phyloP scores from a whole-genome alignment of 495 filamentous ascomycete genomes.

The Aspergillus nidulans region DNA sequence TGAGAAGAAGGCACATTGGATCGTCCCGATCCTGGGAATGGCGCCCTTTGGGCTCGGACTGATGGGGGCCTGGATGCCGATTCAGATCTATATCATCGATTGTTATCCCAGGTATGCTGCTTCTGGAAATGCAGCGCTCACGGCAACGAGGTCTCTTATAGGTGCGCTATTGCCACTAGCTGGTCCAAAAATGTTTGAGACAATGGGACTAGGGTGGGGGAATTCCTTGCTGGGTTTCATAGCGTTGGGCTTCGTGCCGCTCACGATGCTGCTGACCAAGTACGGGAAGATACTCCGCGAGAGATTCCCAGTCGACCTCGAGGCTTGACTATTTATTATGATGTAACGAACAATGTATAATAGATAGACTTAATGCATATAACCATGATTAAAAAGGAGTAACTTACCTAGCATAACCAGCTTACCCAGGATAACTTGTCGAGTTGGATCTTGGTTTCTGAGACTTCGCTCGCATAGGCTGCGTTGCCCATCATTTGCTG shows the following conservation, averaged over 20 bases:
- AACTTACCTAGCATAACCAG: too few relatives aligned
- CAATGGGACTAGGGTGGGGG: slow-evolving; percentile 62
- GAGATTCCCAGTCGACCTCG: slow-evolving; percentile 23
- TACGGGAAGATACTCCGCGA: slow-evolving; percentile 30
- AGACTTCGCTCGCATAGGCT: too few relatives aligned
- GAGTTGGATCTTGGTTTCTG: too few relatives aligned
- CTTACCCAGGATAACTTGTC: too few relatives aligned
- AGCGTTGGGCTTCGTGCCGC: slow-evolving; percentile 46
- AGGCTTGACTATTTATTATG: too few relatives aligned
- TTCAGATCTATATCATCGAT: slow-evolving; percentile 36
- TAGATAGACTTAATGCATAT: too few relatives aligned
- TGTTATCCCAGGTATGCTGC: slow-evolving; percentile 44
- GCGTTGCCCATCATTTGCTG: too few relatives aligned
- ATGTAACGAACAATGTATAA: too few relatives aligned
- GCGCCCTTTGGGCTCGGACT: slow-evolving; percentile 21
- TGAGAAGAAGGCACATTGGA: slow-evolving; percentile 26
- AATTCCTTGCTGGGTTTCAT: slow-evolving; percentile 64
- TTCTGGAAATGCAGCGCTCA: slow-evolving; percentile 53
- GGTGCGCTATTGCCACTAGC: slow-evolving; percentile 62
- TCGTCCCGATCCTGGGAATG: slow-evolving; percentile 34
- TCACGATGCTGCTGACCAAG: slow-evolving; percentile 27
- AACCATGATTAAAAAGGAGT: too few relatives aligned
- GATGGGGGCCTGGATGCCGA: slow-evolving; percentile 24
- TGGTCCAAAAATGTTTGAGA: slow-evolving; percentile 56
- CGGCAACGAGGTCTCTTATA: slow-evolving; percentile 51